A percentile compares a stretch with the other conserved stretches of the same genome.
Evolutionary conservation across 495 filamentous ascomycete species (phyloP).

Genomic region (Tetracladium marchalianum): DNA sequence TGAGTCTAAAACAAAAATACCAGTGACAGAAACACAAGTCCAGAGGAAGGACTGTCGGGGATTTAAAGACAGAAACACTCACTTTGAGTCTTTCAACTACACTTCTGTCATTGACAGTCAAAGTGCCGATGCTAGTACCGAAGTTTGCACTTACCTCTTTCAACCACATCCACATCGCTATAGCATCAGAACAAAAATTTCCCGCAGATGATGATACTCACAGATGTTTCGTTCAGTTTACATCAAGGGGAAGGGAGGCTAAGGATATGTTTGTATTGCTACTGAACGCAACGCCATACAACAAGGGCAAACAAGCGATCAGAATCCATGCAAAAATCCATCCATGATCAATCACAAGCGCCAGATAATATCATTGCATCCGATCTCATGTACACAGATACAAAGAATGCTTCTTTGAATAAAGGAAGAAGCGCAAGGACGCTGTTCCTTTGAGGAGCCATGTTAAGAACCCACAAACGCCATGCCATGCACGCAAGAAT

Average conservation of each 20-base stretch:
- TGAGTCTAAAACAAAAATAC: not conserved
- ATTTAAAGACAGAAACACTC: not conserved
- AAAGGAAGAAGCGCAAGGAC: too few species aligned
- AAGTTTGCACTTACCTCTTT: not conserved
- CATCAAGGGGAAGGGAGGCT: not conserved
- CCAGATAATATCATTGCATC: too few species aligned
- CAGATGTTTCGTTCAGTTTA: not conserved
- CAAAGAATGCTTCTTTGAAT: too few species aligned
- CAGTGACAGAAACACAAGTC: constrained; percentile 1
- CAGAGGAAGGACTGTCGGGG: not conserved
- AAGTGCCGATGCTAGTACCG: constrained; percentile 1
- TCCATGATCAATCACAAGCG: too few species aligned
- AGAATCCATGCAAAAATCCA: too few species aligned
- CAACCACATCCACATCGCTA: not conserved
- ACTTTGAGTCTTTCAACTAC: constrained; percentile 1
- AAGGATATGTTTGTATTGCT: not conserved
- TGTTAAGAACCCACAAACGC: too few species aligned
- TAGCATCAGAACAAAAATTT: not conserved
- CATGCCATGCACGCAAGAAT: too few species aligned
- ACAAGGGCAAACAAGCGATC: too few species aligned
- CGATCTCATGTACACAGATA: too few species aligned
- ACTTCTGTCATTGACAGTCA: not conserved
- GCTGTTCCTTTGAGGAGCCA: too few species aligned
- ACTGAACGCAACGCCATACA: not conserved
- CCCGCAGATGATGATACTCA: not conserved